Conservation (phyloP, 148 eudicot genomes). For the Limonium bicolor region DNA sequence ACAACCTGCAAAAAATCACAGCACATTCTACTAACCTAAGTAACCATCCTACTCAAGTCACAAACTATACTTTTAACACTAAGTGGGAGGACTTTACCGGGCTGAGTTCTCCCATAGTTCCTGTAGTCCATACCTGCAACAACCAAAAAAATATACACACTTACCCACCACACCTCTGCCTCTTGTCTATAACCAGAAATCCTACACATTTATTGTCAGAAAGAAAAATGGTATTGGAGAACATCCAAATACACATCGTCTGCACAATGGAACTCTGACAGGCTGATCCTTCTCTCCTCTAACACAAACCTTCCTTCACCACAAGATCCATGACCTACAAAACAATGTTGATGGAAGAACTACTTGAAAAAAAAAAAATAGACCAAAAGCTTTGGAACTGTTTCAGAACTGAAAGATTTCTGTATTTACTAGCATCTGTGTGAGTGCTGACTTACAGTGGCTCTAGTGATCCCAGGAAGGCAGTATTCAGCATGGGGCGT, state of each 20-base stretch:
- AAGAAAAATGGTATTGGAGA: neutral
- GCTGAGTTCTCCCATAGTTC: slow-evolving; percentile 97
- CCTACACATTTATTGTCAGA: neutral
- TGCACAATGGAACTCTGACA: slow-evolving; percentile 88
- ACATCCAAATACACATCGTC: slow-evolving; percentile 49
- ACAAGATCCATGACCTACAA: slow-evolving; percentile 85
- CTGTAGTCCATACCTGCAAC: slow-evolving; percentile 91
- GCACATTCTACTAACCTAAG: neutral
- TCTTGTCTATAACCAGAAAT: neutral
- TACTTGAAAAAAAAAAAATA: too few relatives aligned
- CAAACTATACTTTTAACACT: neutral
- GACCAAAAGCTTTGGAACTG: too few relatives aligned
- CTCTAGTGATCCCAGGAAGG: slow-evolving; percentile 93
- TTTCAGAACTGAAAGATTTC: too few relatives aligned
- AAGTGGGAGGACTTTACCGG: slow-evolving; percentile 37
- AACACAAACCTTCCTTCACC: slow-evolving; percentile 50
- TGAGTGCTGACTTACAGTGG: slow-evolving; percentile 50
- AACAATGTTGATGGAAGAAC: too few relatives aligned
- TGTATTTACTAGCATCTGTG: too few relatives aligned
- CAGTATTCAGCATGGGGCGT: slow-evolving; percentile 95
- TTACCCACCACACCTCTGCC: too few relatives aligned
- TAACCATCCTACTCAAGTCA: too few relatives aligned
- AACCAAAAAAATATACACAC: neutral
- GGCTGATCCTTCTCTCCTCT: slow-evolving; percentile 66
- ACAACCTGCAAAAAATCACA: slow-evolving; percentile 33